Evolutionary conservation across 108 stramenopile genomes (phyloP).

Genomic region (Hondaea fermentalgiana): DNA sequence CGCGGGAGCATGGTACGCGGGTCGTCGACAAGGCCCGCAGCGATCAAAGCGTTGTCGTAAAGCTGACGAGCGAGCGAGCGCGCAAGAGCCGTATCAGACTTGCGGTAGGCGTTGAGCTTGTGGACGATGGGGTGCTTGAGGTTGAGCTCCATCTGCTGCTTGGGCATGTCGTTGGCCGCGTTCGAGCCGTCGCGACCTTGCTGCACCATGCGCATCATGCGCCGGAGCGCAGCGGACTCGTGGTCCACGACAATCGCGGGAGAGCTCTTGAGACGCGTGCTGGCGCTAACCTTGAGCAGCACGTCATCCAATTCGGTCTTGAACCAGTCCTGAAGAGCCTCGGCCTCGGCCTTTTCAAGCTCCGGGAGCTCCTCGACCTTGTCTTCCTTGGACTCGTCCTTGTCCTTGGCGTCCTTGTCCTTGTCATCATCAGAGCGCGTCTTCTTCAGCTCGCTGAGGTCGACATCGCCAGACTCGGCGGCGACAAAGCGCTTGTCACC

Average conservation of each 20-base stretch:
- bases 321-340: slow-evolving; percentile 77
- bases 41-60: slow-evolving; percentile 91
- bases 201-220: slow-evolving; percentile 92
- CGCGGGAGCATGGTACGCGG: slow-evolving; percentile 81
- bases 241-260: slow-evolving; percentile 95
- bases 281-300: slow-evolving; percentile 68
- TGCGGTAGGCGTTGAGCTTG: slow-evolving; percentile 43
- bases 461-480: slow-evolving; percentile 59
- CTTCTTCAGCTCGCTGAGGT: slow-evolving; percentile 12
- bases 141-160: slow-evolving; percentile 92
- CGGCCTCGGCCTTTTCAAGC: slow-evolving; percentile 60
- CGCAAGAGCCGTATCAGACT: slow-evolving; percentile 51
- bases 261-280: slow-evolving; percentile 68
- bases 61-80: slow-evolving; percentile 71
- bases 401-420: slow-evolving; percentile 39
- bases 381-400: slow-evolving; percentile 10
- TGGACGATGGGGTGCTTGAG: slow-evolving; percentile 83
- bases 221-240: slow-evolving; percentile 83
- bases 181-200: slow-evolving; percentile 59
- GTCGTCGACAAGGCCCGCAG: slow-evolving; percentile 93
- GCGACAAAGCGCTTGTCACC: slow-evolving; percentile 74
- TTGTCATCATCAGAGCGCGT: slow-evolving; percentile 42
- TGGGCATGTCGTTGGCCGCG: slow-evolving; percentile 56
- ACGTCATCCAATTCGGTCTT: slow-evolving; percentile 52
- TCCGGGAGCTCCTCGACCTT: neutral